Percentiles rank a stretch among this genome's conserved stretches.
These are phyloP conservation scores for Kokia cookei DNA, from an alignment of 441 rosid genomes.

Conservation along the genomic window DNA sequence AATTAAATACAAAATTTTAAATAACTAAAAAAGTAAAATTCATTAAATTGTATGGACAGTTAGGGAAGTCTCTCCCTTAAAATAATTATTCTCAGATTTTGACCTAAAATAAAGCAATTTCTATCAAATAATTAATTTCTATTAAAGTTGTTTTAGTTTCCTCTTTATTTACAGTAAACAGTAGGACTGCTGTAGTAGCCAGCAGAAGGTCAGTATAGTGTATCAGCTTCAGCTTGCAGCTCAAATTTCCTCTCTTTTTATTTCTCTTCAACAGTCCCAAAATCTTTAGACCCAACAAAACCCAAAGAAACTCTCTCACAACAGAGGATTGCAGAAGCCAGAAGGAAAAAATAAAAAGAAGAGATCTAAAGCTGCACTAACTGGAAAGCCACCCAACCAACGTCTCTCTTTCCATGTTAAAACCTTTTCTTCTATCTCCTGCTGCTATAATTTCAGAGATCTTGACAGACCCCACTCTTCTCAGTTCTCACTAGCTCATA, in stretches of 20 bases:
- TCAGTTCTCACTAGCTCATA: background rate
- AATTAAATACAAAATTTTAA: too few relatives aligned
- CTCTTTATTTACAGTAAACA: background rate
- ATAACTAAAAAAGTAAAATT: too few relatives aligned
- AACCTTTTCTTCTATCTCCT: background rate
- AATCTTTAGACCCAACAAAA: constrained; percentile 7
- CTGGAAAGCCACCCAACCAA: constrained; percentile 12
- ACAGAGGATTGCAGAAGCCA: constrained; percentile 13
- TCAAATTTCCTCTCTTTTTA: background rate
- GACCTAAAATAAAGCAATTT: too few relatives aligned
- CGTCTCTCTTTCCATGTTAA: constrained; percentile 14
- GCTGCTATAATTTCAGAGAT: constrained; percentile 38
- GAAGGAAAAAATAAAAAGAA: background rate
- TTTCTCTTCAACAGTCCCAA: constrained; percentile 14
- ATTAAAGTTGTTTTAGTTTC: background rate
- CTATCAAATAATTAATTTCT: background rate
- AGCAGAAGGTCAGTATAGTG: background rate
- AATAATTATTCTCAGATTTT: too few relatives aligned
- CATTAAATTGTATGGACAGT: too few relatives aligned
- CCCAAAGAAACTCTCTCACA: constrained; percentile 21
- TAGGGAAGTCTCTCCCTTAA: too few relatives aligned
- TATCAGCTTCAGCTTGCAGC: background rate
- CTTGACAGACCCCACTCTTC: constrained; percentile 29
- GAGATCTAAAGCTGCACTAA: constrained; percentile 12
- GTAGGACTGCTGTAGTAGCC: background rate